phyloP scores from a whole-genome alignment of 2,329 filamentous ascomycete genomes.

The Sarocladium kiliense region DNA sequence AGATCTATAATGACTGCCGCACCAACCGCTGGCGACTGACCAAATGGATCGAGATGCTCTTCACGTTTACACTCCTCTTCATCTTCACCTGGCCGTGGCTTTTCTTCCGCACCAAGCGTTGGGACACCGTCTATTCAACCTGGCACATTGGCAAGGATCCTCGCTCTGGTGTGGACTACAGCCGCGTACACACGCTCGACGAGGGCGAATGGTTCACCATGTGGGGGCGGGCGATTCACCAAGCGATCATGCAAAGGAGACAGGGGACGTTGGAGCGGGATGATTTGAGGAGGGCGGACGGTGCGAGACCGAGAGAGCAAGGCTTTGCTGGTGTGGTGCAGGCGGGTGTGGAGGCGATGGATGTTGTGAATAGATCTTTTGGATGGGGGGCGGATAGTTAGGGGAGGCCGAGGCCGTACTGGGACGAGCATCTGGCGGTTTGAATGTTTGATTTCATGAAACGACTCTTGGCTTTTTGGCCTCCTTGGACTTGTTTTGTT shows the following conservation, averaged over 20 bases:
- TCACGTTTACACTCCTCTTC: conserved; percentile 63
- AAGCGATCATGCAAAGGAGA: conserved; percentile 53
- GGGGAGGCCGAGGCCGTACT: background rate
- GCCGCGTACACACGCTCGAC: conserved; percentile 30
- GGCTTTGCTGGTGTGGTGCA: conserved; percentile 39
- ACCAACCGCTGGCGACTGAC: conserved; percentile 62
- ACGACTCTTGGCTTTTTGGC: too few species aligned
- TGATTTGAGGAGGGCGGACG: conserved; percentile 43
- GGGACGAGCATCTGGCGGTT: conserved; percentile 3
- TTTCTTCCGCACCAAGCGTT: conserved; percentile 61
- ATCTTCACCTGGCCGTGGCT: conserved; percentile 67
- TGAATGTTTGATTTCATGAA: background rate
- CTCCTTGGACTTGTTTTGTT: too few species aligned
- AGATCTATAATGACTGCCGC: conserved; percentile 58
- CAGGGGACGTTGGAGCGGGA: conserved; percentile 51
- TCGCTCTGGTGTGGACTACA: conserved; percentile 21
- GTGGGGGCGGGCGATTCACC: conserved; percentile 56
- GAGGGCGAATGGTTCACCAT: conserved; percentile 58
- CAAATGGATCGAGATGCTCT: conserved; percentile 58
- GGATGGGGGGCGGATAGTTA: conserved; percentile 41
- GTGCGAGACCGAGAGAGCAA: conserved; percentile 19
- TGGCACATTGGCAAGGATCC: conserved; percentile 39
- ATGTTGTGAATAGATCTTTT: conserved; percentile 46
- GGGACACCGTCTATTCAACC: conserved; percentile 56
- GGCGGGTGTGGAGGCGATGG: conserved; percentile 46